Evolutionary conservation across 1,139 yeast genomes (phyloP), one percentile per base, ranked within the genome.

Genomic region (Zhuliangozyma blackwelliae): DNA sequence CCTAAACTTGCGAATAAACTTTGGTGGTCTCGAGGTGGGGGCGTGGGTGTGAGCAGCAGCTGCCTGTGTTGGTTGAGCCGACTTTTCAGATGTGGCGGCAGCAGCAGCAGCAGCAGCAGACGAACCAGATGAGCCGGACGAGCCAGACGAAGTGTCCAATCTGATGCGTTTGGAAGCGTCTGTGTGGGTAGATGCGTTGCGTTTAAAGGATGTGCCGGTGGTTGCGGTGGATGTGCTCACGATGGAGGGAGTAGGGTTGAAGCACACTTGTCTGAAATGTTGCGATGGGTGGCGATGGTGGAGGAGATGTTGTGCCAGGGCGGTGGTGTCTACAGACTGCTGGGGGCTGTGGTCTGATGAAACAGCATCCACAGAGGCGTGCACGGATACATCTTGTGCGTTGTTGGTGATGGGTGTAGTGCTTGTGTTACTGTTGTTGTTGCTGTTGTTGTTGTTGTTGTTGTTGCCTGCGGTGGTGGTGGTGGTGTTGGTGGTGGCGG

Each of bases 1-100:
- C 35, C 75, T 55, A 51, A 65, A 70, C 36, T 68, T 56, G 37
- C 72, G 59, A 36, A 65, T 52, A 39, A 60, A 60, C 43, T 64
- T 63, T 9, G 71, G 72, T n/a, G 67, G 56, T 47, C 58, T 65
- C 30, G 42, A 49, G 44, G 43, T 54, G 25, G 27, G 34, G n/a
- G 32, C 20, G 7, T 16, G 25, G 19, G 41, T 10, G 22, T 27
- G 22, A 25, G 27, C 27, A 7, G 12, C 27, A 3, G 27, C 29
- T 33, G 25, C 27, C 27, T 16, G 16, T 38, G 27, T 31, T 25
- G 25, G 34, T 30, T 10, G 34, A 29, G 12, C 35, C 5, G 3
- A 6, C 23, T 7, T 22, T 22, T 7, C 31, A 10, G 51, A 40
- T 7, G 46, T 31, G 28, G 32, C 28, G 4, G 37, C 32, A 19